Evolutionary conservation across 306 rosid genomes (phyloP).

Genomic region (Rosa rugosa): DNA sequence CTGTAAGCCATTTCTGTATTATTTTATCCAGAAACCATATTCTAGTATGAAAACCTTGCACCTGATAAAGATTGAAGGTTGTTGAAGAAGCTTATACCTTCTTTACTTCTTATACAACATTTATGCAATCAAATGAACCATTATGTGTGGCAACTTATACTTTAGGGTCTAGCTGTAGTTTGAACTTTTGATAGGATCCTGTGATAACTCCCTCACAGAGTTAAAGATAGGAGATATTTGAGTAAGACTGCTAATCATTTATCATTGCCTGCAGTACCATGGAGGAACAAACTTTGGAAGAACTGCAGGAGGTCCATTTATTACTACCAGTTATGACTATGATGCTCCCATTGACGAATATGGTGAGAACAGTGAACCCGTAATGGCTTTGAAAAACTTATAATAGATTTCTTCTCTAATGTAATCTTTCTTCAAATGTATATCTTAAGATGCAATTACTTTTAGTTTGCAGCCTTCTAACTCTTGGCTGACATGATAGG

Average conservation of each 20-base stretch:
- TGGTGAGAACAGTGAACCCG: slow-evolving; percentile 32
- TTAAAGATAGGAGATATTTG: not conserved
- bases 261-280: slow-evolving; percentile 34
- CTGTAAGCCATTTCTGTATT: not conserved
- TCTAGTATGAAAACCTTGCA: not conserved
- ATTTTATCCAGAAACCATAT: not conserved
- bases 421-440: not conserved
- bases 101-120: not conserved
- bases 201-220: not conserved
- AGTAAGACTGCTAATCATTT: not conserved
- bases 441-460: slow-evolving; percentile 1
- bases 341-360: slow-evolving; percentile 60
- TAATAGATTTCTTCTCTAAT: not conserved
- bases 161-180: not conserved
- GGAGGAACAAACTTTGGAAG: slow-evolving; percentile 55
- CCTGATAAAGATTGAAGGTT: not conserved
- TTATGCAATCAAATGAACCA: slow-evolving; percentile 5
- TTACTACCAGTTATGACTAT: slow-evolving; percentile 57
- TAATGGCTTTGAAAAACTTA: not conserved
- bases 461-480: not conserved
- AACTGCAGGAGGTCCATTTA: slow-evolving; percentile 55
- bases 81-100: not conserved
- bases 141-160: not conserved
- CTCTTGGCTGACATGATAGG: slow-evolving; percentile 29
- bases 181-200: not conserved